Evolutionary conservation across 1,284 basidiomycete species (phyloP), one percentile per base, ranked within the genome.

Genomic region (Cutaneotrichosporon cutaneum): DNA sequence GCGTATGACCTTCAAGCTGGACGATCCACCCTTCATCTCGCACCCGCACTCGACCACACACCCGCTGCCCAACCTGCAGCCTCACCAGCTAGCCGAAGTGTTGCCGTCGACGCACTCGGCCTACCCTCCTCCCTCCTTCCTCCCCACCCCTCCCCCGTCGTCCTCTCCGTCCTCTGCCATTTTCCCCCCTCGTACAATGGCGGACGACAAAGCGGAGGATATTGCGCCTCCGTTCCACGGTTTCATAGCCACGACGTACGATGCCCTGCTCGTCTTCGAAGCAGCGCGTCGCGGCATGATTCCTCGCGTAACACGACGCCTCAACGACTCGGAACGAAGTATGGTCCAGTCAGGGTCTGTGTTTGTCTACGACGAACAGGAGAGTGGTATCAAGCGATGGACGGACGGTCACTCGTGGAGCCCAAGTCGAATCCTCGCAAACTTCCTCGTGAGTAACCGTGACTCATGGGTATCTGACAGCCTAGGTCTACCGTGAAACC

Each of bases 301-400:
- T 56, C 93, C 94, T 2, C 85, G 94, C 60, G 91, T 99, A 45
- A 94, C 92, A n/a, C 86, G 95, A 36, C 86, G 95, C 33, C 85
- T 99, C 56, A 91, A 94, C 65, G 94, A 97, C 76, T 85, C 90
- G 47, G 95, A 99, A 79, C 85, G 91, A 63, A 89, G 87, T 70
- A 90, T 95, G 86, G 95, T 99, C 74, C 87, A 88, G 32, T 93
- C 90, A 9, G 95, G 95, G 61, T 90, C 90, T 4, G 92, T 99
- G 33, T 99, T 97, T 73, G 94, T 98, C 63, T 98, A 98, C 76
- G 93, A 99, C 78, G 94, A 97, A 82, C 88, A 92, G 70, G 93
- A 97, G 80, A 93, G 91, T 71, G 94, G 94, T 39, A 98, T 99
- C 83, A 97, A 96, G 82, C 85, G 95, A 55, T 98, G 95, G 94